phyloP scores from a whole-genome alignment of 2,329 filamentous ascomycete genomes.

The Fusarium sp. region DNA sequence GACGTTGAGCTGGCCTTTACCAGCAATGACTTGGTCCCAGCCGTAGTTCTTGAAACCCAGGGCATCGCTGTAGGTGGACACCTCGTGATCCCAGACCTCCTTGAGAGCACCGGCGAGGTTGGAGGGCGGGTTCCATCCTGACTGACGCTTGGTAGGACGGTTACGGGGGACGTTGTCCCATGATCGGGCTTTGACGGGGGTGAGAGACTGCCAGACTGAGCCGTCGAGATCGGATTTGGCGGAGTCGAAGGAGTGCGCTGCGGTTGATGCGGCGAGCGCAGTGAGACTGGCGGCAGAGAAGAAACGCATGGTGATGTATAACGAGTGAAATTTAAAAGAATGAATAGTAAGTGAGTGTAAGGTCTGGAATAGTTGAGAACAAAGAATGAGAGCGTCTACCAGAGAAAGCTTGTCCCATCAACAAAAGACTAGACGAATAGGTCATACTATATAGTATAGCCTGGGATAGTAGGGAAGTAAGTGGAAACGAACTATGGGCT shows the following conservation, averaged over 20 bases:
- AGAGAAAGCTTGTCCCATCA: slow-evolving; percentile 12
- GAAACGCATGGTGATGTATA: slow-evolving; percentile 45
- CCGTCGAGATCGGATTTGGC: slow-evolving; percentile 48
- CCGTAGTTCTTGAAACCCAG: slow-evolving; percentile 53
- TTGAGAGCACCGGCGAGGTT: slow-evolving; percentile 46
- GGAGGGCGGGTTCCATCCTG: slow-evolving; percentile 50
- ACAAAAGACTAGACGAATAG: not conserved
- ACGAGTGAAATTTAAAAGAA: not conserved
- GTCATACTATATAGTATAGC: slow-evolving; percentile 12
- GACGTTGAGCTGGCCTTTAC: slow-evolving; percentile 50
- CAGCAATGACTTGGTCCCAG: slow-evolving; percentile 53
- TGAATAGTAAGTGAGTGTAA: slow-evolving; percentile 22
- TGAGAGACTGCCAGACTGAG: slow-evolving; percentile 49
- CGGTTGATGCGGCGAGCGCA: slow-evolving; percentile 45
- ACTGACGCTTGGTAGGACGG: slow-evolving; percentile 48
- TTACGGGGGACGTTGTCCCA: slow-evolving; percentile 32
- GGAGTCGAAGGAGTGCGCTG: slow-evolving; percentile 33
- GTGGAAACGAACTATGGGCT: not conserved
- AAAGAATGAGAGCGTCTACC: slow-evolving; percentile 29
- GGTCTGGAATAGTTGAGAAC: not conserved
- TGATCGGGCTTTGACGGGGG: slow-evolving; percentile 31
- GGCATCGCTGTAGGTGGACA: slow-evolving; percentile 46
- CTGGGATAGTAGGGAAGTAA: not conserved
- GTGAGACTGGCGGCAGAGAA: slow-evolving; percentile 37
- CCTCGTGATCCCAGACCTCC: slow-evolving; percentile 52